Evolutionary conservation across 352 stramenopile genomes (phyloP).

Genomic region (Globisporangium megalacanthum): DNA sequence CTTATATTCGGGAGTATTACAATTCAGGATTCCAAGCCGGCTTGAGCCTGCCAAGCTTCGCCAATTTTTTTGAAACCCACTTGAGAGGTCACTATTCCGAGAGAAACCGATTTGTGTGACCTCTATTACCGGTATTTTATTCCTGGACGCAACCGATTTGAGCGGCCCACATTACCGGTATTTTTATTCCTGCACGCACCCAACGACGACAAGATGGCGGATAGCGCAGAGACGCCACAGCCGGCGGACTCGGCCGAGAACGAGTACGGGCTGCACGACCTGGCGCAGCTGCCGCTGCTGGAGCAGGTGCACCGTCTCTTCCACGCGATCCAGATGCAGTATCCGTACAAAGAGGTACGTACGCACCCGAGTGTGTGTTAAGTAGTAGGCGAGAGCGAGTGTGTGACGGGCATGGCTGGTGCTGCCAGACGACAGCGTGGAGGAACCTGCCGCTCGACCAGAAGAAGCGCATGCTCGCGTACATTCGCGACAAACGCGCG

Average conservation of each 20-base stretch:
- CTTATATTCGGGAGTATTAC: too few species aligned
- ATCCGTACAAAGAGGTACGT: constrained; percentile 76
- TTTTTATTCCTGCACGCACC: too few species aligned
- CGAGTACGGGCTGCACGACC: constrained; percentile 66
- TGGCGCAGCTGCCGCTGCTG: constrained; percentile 62
- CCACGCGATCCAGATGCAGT: constrained; percentile 76
- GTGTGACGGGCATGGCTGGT: background rate
- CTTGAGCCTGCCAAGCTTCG: too few species aligned
- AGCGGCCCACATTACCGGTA: too few species aligned
- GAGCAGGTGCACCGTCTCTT: constrained; percentile 84
- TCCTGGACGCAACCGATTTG: too few species aligned
- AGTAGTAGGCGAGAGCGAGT: background rate
- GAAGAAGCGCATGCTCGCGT: constrained; percentile 76
- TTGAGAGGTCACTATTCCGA: background rate
- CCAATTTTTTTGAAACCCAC: too few species aligned
- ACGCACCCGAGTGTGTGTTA: background rate
- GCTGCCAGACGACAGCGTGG: constrained; percentile 62
- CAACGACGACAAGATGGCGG: background rate
- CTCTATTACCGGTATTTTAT: too few species aligned
- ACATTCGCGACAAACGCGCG: constrained; percentile 66
- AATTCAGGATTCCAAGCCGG: too few species aligned
- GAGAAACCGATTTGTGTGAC: background rate
- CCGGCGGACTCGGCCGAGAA: constrained; percentile 25
- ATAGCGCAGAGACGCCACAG: too few species aligned
- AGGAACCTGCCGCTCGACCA: constrained; percentile 67